Evolutionary conservation across 495 filamentous ascomycete genomes (phyloP), one percentile per base, ranked within the genome.

Genomic region (Penicillium goetzii): DNA sequence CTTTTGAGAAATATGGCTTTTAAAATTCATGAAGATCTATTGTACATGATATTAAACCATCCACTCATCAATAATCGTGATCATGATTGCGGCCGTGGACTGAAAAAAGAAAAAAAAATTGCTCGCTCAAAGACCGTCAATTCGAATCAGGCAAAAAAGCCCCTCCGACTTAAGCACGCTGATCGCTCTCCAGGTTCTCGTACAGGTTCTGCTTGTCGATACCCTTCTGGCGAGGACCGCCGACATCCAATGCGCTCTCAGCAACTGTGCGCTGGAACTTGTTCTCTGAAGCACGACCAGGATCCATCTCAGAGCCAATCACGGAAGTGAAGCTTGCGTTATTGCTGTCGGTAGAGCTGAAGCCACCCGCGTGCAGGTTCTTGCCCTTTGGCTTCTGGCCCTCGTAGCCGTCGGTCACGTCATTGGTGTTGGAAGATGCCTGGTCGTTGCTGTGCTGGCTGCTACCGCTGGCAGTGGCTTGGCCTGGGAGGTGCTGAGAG

Each of bases 271-370:
- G 74, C 76, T 83, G 69, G 63, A 86, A 81, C 56, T 81, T 77
- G 26, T 74, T 59, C 74, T 82, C 79, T 15, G 85, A 86, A 19
- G 73, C 60, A 26, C 87, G 73, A n/a, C 85, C 85, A 23, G 88
- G 88, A 75, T 90, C 88, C 61, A 88, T 78, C 60, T 84, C 68
- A 8, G 74, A 74, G 5, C 88, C 88, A 68, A 90, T 85, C 3
- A 88, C 85, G 23, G 77, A 69, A 52, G 69, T 84, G 70, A 86
- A 89, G 68, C 85, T 88, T 17, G 82, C 84, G 60, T 89, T 89
- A 21, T 83, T 79, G 19, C 56, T 72, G 25, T 78, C 71, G 25
- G 76, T 63, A 28, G 72, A 68, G n/a, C 81, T 73, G 69, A 86
- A 83, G 0, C 80, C 84, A 25, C 84, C 84, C 65, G 88, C 85